A percentile compares a stretch with the other conserved stretches of the same genome.
phyloP scores from a whole-genome alignment of 202 grass and related monocot genomes.

The Cymbopogon flexuosus region DNA sequence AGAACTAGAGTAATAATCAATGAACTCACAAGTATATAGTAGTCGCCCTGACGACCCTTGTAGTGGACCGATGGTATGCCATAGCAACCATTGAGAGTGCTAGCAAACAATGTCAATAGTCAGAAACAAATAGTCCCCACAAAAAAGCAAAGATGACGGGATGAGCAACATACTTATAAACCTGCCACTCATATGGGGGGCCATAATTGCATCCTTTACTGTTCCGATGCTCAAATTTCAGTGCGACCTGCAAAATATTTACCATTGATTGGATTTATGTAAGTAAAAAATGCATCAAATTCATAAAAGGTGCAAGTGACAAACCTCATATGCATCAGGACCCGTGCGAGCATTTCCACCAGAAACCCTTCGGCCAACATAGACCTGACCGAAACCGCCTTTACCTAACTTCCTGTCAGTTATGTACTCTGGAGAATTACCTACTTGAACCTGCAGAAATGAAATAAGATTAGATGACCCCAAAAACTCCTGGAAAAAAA shows the following conservation, averaged over 20 bases:
- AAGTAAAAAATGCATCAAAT: constrained; percentile 2
- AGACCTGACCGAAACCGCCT: constrained; percentile 98
- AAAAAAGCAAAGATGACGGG: constrained; percentile 9
- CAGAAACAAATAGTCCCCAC: constrained; percentile 21
- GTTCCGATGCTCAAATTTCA: constrained; percentile 87
- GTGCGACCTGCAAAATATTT: constrained; percentile 52
- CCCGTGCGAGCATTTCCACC: constrained; percentile 60
- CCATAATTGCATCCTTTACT: constrained; percentile 95
- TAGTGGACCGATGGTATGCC: constrained; percentile 86
- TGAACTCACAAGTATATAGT: constrained; percentile 87
- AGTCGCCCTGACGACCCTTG: constrained; percentile 83
- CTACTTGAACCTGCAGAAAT: constrained; percentile 77
- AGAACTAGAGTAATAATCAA: constrained; percentile 30
- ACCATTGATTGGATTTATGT: constrained; percentile 20
- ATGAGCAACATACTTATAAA: constrained; percentile 73
- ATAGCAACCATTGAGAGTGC: constrained; percentile 81
- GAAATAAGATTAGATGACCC: constrained; percentile 19
- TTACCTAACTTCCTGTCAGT: constrained; percentile 91
- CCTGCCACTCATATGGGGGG: constrained; percentile 94
- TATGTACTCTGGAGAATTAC: constrained; percentile 83
- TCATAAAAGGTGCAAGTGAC: constrained; percentile 2
- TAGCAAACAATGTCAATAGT: constrained; percentile 42
- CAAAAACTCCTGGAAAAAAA: not conserved
- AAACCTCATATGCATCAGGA: constrained; percentile 87
- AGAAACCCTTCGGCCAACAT: constrained; percentile 86